These are phyloP conservation scores for Fibroporia radiculosa DNA, from an alignment of 768 basidiomycete genomes.

Conservation along the genomic window DNA sequence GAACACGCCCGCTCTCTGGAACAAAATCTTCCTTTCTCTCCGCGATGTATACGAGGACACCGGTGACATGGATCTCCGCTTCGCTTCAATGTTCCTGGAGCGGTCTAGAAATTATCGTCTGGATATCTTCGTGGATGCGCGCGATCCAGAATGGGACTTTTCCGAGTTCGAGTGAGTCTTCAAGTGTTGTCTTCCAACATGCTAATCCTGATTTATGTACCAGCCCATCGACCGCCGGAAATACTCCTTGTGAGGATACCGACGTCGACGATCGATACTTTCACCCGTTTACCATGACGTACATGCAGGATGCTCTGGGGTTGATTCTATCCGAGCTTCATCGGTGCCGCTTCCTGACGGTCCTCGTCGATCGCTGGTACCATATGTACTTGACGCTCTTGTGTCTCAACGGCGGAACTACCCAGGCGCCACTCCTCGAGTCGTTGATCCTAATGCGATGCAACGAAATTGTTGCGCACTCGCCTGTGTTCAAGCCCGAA, in stretches of 20 bases:
- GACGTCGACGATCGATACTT: slow-evolving; percentile 10
- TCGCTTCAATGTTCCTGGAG: slow-evolving; percentile 18
- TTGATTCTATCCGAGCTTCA: slow-evolving; percentile 43
- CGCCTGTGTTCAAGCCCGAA: slow-evolving; percentile 37
- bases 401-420: slow-evolving; percentile 28
- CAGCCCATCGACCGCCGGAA: slow-evolving; percentile 1
- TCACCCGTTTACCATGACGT: slow-evolving; percentile 12
- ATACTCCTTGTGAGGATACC: slow-evolving; percentile 1
- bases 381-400: slow-evolving; percentile 48
- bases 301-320: slow-evolving; percentile 36
- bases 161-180: slow-evolving; percentile 37
- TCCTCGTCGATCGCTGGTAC: slow-evolving; percentile 50
- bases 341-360: slow-evolving; percentile 45
- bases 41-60: slow-evolving; percentile 10
- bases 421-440: slow-evolving; percentile 31
- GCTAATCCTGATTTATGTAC: neutral
- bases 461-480: slow-evolving; percentile 46
- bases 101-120: slow-evolving; percentile 41
- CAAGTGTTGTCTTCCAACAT: neutral
- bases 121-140: slow-evolving; percentile 50
- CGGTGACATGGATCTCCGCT: neutral
- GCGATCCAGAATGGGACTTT: slow-evolving; percentile 54
- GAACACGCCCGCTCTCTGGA: slow-evolving; percentile 45
- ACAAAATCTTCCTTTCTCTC: slow-evolving; percentile 41
- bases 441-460: slow-evolving; percentile 51